Base-by-base conservation (phyloP, 306 rosid genomes). In the Pyrus betulifolia region DNA sequence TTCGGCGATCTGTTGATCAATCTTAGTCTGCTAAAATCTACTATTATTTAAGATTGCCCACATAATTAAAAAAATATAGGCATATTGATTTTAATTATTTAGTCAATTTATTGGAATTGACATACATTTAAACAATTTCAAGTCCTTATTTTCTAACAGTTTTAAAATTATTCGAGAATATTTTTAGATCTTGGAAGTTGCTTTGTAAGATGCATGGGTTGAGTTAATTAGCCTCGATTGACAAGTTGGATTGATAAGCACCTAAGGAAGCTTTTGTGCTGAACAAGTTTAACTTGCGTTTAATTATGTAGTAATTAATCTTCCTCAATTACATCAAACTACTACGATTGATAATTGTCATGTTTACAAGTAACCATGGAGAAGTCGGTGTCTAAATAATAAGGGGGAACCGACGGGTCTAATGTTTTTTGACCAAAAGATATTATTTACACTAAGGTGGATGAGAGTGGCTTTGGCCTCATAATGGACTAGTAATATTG, bases 1-100 rank as follows among this genome's bases (percentile, higher is more conserved):
- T 57, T 58, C n/a, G 75, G 75, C 55, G 62, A 60, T 69, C 69
- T 22, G 14, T 58, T 69, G 42, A 69, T 70, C 51, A 75, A 52
- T 13, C 54, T 52, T 15, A 17, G 55, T 51, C 67, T 38, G 12
- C 5, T n/a, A 11, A 72, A 22, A 13, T 33, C 1, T 2, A 30
- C 57, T 52, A 55, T 55, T 70, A 49, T 18, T 27, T 19, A 55
- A 55, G 57, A 14, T 59, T 33, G 66, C 33, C 46, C 19, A 1
- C 62, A 10, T 3, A 21, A 31, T 4, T 52, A 70, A 70, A 28
- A 28, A 19, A 22, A 69, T 45, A 54, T 8, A 72, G 25, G 52
- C 14, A 35, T n/a, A 71, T 18, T 31, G 18, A 63, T 30, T 35
- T 35, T 7, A 35, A 63, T 33, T 4, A 21, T 23, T 33, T 18